A percentile compares a stretch with the other conserved stretches of the same genome.
phyloP scores from a whole-genome alignment of 2,329 filamentous ascomycete genomes.

The Neophaeococcomyces aloes region DNA sequence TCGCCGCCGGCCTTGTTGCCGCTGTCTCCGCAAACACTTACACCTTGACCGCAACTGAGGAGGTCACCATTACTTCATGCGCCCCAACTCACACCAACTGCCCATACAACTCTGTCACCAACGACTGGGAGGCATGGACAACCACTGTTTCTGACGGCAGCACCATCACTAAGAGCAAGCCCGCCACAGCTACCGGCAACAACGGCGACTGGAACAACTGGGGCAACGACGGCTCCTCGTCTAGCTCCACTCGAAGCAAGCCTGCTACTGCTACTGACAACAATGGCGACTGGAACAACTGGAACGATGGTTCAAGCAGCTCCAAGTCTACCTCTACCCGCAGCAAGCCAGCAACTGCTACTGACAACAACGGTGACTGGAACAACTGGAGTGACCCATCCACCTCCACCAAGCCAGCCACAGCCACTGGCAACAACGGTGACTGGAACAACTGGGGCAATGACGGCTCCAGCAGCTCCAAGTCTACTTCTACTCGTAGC shows the following conservation, averaged over 20 bases:
- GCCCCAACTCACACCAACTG: slow-evolving; percentile 53
- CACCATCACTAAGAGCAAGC: background rate
- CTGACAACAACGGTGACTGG: background rate
- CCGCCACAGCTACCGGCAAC: no score
- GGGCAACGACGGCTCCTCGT: no score
- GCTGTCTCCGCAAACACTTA: slow-evolving; percentile 19
- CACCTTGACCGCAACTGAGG: slow-evolving; percentile 49
- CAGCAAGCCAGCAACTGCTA: background rate
- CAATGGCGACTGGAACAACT: slow-evolving; percentile 9
- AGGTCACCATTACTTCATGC: slow-evolving; percentile 54
- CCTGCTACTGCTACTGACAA: slow-evolving; percentile 3
- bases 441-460: background rate
- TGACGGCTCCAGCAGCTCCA: slow-evolving; percentile 4
- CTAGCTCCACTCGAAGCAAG: no score
- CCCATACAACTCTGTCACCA: slow-evolving; percentile 14
- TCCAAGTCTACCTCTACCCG: no score
- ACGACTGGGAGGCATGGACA: slow-evolving; percentile 6
- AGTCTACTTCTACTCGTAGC: no score
- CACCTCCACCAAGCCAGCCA: background rate
- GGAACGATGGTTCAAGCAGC: background rate
- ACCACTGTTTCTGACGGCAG: background rate
- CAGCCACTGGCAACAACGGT: background rate
- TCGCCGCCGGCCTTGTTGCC: slow-evolving; percentile 29
- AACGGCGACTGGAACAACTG: no score
- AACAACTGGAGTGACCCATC: slow-evolving; percentile 1